phyloP scores from a whole-genome alignment of 371 early-diverging fungal species.

The Thermomucor indicae-seudaticae region DNA sequence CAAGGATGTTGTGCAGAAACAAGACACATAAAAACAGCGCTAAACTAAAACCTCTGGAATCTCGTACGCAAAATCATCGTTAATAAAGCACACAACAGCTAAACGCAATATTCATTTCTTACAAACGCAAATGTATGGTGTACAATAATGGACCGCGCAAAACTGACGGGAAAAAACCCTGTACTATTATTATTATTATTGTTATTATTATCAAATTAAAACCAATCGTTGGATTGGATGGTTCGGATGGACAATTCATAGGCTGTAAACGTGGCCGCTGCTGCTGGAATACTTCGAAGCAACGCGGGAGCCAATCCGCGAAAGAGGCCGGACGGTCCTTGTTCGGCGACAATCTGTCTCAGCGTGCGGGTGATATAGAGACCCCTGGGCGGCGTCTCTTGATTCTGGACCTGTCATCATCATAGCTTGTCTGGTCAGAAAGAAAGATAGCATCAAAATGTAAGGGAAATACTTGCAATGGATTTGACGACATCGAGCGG shows the following conservation, averaged over 20 bases:
- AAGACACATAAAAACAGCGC: too few species aligned
- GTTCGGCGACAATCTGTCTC: constrained; percentile 47
- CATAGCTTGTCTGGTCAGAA: neutral
- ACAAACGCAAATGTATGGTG: too few species aligned
- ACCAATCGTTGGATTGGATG: constrained; percentile 22
- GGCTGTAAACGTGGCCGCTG: constrained; percentile 74
- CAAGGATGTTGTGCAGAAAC: too few species aligned
- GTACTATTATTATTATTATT: constrained; percentile 1
- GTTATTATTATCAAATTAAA: constrained; percentile 3
- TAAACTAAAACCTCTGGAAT: too few species aligned
- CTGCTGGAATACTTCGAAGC: constrained; percentile 63
- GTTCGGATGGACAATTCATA: constrained; percentile 67
- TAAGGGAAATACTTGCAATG: constrained; percentile 50
- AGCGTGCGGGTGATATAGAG: constrained; percentile 54
- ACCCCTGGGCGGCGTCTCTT: constrained; percentile 54
- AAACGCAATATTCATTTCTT: too few species aligned
- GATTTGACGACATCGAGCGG: constrained; percentile 86
- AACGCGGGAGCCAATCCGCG: constrained; percentile 62
- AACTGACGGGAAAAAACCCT: too few species aligned
- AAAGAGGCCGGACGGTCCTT: constrained; percentile 54
- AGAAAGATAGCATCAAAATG: too few species aligned
- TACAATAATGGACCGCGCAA: too few species aligned
- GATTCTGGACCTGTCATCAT: constrained; percentile 52
- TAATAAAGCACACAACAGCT: too few species aligned
- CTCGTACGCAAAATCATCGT: too few species aligned